These are phyloP conservation scores for Tulasnella sp. DNA, from an alignment of 768 basidiomycete genomes.

Conservation along the genomic window DNA sequence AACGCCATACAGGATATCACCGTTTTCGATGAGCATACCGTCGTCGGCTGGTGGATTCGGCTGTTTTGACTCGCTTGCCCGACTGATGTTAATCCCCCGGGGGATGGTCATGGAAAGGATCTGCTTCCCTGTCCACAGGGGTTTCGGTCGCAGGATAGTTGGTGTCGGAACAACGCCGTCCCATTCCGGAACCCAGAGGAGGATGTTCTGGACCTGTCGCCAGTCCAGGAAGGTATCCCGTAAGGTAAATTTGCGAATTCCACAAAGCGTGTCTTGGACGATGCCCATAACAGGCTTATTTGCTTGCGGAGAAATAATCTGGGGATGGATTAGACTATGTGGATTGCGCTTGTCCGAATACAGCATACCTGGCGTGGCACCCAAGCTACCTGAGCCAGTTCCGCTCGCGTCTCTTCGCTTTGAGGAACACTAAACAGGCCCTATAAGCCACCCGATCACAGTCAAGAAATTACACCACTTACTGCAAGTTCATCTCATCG, in stretches of 20 bases:
- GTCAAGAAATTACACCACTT: constrained; percentile 42
- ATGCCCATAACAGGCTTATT: constrained; percentile 99
- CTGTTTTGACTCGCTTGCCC: constrained; percentile 73
- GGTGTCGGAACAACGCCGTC: constrained; percentile 90
- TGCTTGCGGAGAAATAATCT: constrained; percentile 99
- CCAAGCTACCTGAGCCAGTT: constrained; percentile 98
- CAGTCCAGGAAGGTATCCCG: constrained; percentile 95
- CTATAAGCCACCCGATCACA: not conserved
- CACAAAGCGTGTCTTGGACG: constrained; percentile 97
- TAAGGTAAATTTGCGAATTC: constrained; percentile 93
- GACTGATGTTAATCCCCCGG: constrained; percentile 88
- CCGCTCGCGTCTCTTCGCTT: constrained; percentile 96
- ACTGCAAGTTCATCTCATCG: constrained; percentile 99
- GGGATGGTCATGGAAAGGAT: constrained; percentile 89
- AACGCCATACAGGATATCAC: constrained; percentile 90
- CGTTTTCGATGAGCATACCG: constrained; percentile 94
- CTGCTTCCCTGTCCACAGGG: constrained; percentile 98
- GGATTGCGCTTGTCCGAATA: not conserved
- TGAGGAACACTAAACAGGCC: constrained; percentile 77
- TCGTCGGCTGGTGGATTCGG: constrained; percentile 84
- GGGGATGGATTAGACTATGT: not conserved
- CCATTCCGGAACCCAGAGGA: constrained; percentile 98
- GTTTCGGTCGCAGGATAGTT: constrained; percentile 93
- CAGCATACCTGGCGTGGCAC: constrained; percentile 82
- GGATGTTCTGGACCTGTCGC: constrained; percentile 93